Base-by-base conservation (phyloP, 2,329 filamentous ascomycete species). In the Ilyonectria mors-panacis region DNA sequence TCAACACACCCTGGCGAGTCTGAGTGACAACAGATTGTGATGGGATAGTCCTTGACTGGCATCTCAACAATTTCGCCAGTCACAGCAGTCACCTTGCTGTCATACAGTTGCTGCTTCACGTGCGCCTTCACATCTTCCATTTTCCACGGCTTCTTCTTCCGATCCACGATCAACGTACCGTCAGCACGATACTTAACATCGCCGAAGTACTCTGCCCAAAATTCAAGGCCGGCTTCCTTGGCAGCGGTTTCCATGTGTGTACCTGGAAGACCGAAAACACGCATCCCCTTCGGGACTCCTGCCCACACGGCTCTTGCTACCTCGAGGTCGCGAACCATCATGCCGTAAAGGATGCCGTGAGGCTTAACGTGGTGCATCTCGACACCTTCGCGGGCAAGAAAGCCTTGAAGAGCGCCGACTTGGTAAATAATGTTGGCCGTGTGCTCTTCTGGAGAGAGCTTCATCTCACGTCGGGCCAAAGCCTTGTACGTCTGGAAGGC, bases 61-160 rank as follows among this genome's bases (percentile, higher is more conserved):
- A 85, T 67, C 47, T 77, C 70, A 3, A 84, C 79, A 1, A 75
- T 72, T 59, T 78, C 79, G 0, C 82, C 83, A 62, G 83, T 81
- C 5, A 79, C 78, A 6, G 81, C 81, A 1, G 79, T 83, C 10
- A 83, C 82, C 2, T 79, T 79, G 51, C 80, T 77, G 6, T 81
- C 78, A 47, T 81, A 78, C 8, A 84, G 68, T 71, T 84, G 83
- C 68, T 82, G 78, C n/a, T 75, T 67, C 6, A 84, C 80, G 60
- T 83, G 81, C 48, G 75, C 79, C 74, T 78, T 78, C 15, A 84
- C 80, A 42, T 84, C 81, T 7, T 78, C 78, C 0, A 76, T 61
- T 26, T 79, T 74, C 61, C 61, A 67, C 80, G 81, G 78, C 81
- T 88, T 87, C 80, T 89, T 89, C 79, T 88, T 88, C 35, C 88